Evolutionary conservation across 805 yeast genomes (phyloP).

Genomic region (Alloascoidea hylecoeti): DNA sequence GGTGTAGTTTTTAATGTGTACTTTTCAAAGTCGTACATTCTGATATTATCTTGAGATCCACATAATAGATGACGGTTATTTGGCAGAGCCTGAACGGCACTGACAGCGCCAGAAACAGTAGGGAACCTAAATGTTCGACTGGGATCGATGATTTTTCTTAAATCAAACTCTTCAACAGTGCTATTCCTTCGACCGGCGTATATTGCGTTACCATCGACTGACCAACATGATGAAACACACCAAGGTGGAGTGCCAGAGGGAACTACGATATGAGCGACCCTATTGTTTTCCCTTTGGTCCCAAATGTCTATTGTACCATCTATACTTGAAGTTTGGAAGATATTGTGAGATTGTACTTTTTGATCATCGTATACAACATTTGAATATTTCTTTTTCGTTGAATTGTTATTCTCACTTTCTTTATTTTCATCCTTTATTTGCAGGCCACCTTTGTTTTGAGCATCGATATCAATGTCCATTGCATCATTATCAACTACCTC

Average conservation of each 20-base stretch:
- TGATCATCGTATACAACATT: slow-evolving; percentile 13
- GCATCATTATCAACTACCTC: slow-evolving; percentile 11
- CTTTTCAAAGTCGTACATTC: slow-evolving; percentile 62
- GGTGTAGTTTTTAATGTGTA: slow-evolving; percentile 35
- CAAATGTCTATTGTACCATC: slow-evolving; percentile 75
- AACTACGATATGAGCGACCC: slow-evolving; percentile 32
- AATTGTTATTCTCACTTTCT: slow-evolving; percentile 23
- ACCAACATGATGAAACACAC: slow-evolving; percentile 79
- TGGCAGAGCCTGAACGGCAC: slow-evolving; percentile 68
- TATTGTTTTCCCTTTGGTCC: slow-evolving; percentile 48
- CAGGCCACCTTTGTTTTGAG: not conserved
- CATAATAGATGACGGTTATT: slow-evolving; percentile 68
- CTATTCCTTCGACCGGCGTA: slow-evolving; percentile 87
- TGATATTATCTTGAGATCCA: slow-evolving; percentile 81
- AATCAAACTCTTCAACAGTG: slow-evolving; percentile 37
- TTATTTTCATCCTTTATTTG: slow-evolving; percentile 10
- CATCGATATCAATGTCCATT: slow-evolving; percentile 7
- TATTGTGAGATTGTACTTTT: slow-evolving; percentile 18
- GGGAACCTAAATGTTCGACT: slow-evolving; percentile 61
- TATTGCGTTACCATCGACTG: slow-evolving; percentile 62
- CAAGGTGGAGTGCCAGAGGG: slow-evolving; percentile 78
- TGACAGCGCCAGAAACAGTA: slow-evolving; percentile 79
- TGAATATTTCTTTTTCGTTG: slow-evolving; percentile 22
- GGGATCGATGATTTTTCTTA: slow-evolving; percentile 24
- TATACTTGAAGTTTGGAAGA: slow-evolving; percentile 68